phyloP scores from a whole-genome alignment of 495 filamentous ascomycete genomes.

The Penicillium waksmanii region DNA sequence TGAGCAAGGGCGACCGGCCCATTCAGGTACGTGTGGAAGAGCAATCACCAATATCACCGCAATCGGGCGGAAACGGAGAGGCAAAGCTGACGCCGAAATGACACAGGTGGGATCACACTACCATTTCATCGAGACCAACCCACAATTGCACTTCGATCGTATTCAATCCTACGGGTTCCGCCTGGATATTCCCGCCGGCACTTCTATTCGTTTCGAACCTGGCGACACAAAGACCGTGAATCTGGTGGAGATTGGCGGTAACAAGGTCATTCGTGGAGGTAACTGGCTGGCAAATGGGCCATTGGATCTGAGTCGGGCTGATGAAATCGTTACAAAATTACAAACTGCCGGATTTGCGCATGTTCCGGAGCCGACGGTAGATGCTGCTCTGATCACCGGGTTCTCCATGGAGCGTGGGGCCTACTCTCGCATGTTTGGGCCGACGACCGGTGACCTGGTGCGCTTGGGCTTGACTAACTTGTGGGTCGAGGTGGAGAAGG shows the following conservation, averaged over 20 bases:
- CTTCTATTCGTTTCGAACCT: constrained; percentile 92
- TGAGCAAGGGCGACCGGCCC: constrained; percentile 87
- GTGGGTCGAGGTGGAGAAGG: constrained; percentile 91
- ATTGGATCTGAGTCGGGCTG: constrained; percentile 62
- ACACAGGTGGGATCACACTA: constrained; percentile 91
- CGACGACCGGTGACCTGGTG: constrained; percentile 84
- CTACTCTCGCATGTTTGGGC: constrained; percentile 90
- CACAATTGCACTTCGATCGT: constrained; percentile 90
- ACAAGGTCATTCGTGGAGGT: constrained; percentile 81
- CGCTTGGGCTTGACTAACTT: constrained; percentile 83
- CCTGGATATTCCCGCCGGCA: constrained; percentile 89
- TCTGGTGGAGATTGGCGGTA: constrained; percentile 86
- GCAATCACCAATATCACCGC: not conserved
- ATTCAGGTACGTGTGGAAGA: constrained; percentile 66
- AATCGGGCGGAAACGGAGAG: not conserved
- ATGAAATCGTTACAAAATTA: constrained; percentile 69
- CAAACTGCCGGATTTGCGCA: constrained; percentile 77
- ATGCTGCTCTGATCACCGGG: constrained; percentile 57
- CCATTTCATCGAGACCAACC: constrained; percentile 94
- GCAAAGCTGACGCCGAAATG: constrained; percentile 2
- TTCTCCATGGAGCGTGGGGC: constrained; percentile 75
- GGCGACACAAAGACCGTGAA: constrained; percentile 93
- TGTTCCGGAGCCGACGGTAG: constrained; percentile 61
- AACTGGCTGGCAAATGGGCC: constrained; percentile 76
- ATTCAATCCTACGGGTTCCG: constrained; percentile 79